Percentiles rank a stretch among this genome's conserved stretches.
These are phyloP conservation scores for Colletotrichum simmondsii DNA, from an alignment of 2,329 filamentous ascomycete genomes.

Conservation along the genomic window DNA sequence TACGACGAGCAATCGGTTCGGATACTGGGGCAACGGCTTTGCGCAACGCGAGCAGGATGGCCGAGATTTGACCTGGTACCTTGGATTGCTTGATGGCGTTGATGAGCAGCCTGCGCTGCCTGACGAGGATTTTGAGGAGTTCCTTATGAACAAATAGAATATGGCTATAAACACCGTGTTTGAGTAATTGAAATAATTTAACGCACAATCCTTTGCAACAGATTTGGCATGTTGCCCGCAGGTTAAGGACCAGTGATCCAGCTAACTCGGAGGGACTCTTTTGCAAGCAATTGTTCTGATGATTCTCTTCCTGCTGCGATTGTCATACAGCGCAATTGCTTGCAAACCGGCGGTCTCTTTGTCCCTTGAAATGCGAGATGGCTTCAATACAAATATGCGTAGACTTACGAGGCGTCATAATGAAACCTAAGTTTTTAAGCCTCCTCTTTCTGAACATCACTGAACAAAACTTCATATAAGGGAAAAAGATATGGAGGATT, in stretches of 20 bases:
- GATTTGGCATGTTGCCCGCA: background rate
- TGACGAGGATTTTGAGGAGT: constrained; percentile 39
- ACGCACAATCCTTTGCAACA: background rate
- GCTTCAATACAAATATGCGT: too few species aligned
- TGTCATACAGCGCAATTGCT: too few species aligned
- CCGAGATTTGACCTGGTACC: constrained; percentile 37
- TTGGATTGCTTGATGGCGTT: constrained; percentile 35
- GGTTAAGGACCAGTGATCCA: background rate
- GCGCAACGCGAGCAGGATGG: constrained; percentile 33
- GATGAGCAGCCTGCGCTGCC: constrained; percentile 37
- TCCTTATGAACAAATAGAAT: constrained; percentile 36
- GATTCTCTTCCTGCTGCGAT: too few species aligned
- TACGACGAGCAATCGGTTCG: constrained; percentile 38
- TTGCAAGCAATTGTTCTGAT: too few species aligned
- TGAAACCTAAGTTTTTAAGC: too few species aligned
- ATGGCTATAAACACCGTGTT: background rate
- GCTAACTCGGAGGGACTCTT: too few species aligned
- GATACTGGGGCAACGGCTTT: constrained; percentile 41
- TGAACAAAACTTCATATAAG: too few species aligned
- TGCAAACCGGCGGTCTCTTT: too few species aligned
- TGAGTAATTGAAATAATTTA: background rate
- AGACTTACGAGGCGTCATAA: too few species aligned
- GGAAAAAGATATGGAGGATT: too few species aligned
- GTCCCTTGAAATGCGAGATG: too few species aligned
- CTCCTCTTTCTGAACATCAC: too few species aligned